These are phyloP conservation scores for Tricholomella constricta DNA, from an alignment of 768 basidiomycete species.

Conservation along the genomic window DNA sequence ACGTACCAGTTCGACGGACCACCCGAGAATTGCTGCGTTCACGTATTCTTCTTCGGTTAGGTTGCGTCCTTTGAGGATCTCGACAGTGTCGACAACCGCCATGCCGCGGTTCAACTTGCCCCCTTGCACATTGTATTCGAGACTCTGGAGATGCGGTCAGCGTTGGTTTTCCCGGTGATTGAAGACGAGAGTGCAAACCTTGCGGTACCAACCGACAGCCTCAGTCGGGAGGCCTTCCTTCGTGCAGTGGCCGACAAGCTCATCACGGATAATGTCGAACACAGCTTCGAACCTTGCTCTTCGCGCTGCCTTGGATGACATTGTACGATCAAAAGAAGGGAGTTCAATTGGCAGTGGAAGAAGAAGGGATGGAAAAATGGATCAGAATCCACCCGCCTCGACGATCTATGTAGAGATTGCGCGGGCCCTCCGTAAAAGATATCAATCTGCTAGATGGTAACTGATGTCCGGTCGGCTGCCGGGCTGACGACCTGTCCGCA, in stretches of 20 bases:
- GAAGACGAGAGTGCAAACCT: conserved; percentile 49
- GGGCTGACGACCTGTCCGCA: not conserved
- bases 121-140: conserved; percentile 91
- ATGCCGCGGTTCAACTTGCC: conserved; percentile 95
- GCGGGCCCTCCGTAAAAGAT: conserved; percentile 7
- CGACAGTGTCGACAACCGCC: conserved; percentile 90
- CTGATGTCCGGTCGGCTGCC: not conserved
- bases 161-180: not conserved
- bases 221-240: conserved; percentile 79
- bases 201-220: conserved; percentile 80
- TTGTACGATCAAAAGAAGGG: not conserved
- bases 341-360: not conserved
- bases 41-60: conserved; percentile 85
- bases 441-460: not conserved
- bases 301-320: conserved; percentile 25
- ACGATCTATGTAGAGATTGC: not conserved
- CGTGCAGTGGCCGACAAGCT: conserved; percentile 70
- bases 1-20: conserved; percentile 92
- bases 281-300: conserved; percentile 70
- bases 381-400: not conserved
- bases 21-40: conserved; percentile 86
- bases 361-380: not conserved
- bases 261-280: conserved; percentile 71
- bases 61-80: conserved; percentile 75
- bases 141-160: conserved; percentile 48